Evolutionary conservation across 2,329 filamentous ascomycete species (phyloP).

Genomic region (Exophiala spinifera): DNA sequence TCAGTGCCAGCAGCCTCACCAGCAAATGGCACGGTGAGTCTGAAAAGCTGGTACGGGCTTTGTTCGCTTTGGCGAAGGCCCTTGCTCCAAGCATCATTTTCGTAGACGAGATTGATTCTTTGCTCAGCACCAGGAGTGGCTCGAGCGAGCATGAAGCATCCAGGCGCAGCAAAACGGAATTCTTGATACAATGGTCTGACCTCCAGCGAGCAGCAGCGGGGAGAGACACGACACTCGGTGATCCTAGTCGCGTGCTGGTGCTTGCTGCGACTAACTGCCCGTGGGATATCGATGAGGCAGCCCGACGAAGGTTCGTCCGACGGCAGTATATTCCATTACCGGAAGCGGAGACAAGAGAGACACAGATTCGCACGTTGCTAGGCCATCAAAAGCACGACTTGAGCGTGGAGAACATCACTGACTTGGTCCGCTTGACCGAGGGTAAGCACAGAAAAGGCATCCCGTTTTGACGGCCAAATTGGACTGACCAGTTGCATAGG

Average conservation of each 20-base stretch:
- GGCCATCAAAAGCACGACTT: constrained; percentile 85
- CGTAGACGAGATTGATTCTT: constrained; percentile 94
- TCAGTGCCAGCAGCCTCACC: constrained; percentile 88
- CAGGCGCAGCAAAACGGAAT: constrained; percentile 92
- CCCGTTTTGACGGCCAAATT: constrained; percentile 7
- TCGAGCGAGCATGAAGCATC: constrained; percentile 86
- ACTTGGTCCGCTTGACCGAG: constrained; percentile 76
- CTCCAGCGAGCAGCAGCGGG: constrained; percentile 88
- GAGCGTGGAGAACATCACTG: constrained; percentile 66
- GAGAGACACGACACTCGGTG: constrained; percentile 58
- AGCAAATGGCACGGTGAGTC: constrained; percentile 96
- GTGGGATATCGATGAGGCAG: constrained; percentile 97
- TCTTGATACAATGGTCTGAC: constrained; percentile 96
- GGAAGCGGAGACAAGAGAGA: constrained; percentile 74
- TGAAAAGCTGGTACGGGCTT: constrained; percentile 88
- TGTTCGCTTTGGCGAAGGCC: constrained; percentile 85
- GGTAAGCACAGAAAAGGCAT: constrained; percentile 53
- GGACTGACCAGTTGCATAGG: constrained; percentile 52
- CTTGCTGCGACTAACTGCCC: constrained; percentile 93
- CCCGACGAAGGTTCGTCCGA: constrained; percentile 82
- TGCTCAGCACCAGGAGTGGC: constrained; percentile 77
- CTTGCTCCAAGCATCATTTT: constrained; percentile 96
- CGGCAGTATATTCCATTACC: constrained; percentile 95
- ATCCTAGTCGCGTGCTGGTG: constrained; percentile 84
- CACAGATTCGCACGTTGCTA: constrained; percentile 74